Conservation (phyloP, 2,329 filamentous ascomycete genomes). For the Sarocladium kiliense region DNA sequence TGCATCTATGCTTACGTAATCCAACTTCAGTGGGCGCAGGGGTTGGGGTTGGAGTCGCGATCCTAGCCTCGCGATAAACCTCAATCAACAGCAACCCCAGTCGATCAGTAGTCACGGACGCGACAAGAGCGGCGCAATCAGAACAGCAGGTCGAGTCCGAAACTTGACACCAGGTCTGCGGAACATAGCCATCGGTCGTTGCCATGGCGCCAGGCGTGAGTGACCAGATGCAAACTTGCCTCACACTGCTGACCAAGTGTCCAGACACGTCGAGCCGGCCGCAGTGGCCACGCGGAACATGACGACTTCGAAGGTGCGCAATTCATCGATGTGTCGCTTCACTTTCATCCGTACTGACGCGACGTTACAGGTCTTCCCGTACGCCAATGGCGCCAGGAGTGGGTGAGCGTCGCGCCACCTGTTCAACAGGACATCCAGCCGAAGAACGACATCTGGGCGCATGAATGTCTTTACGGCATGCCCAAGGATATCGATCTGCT, state of each 20-base stretch:
- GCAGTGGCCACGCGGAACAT: slow-evolving; percentile 52
- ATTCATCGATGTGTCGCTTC: background rate
- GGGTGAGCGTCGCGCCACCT: slow-evolving; percentile 62
- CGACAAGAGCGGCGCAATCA: background rate
- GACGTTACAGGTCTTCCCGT: slow-evolving; percentile 67
- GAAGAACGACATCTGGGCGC: slow-evolving; percentile 64
- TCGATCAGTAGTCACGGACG: background rate
- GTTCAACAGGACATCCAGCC: slow-evolving; percentile 57
- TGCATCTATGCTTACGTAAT: background rate
- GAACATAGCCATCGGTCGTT: background rate
- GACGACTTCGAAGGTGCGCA: slow-evolving; percentile 54
- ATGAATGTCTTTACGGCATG: slow-evolving; percentile 73
- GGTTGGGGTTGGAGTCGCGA: slow-evolving; percentile 6
- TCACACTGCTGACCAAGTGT: slow-evolving; percentile 13
- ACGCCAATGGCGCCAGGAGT: slow-evolving; percentile 79
- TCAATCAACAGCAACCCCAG: slow-evolving; percentile 2
- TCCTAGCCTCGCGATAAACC: slow-evolving; percentile 2
- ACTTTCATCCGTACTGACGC: slow-evolving; percentile 15
- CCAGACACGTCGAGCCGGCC: slow-evolving; percentile 52
- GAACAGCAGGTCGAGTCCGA: background rate
- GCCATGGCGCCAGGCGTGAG: slow-evolving; percentile 36
- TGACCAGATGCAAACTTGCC: background rate
- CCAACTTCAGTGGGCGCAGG: background rate
- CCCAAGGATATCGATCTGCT: slow-evolving; percentile 79
- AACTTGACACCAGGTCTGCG: background rate